These are phyloP conservation scores for Globisporangium echinulatum DNA, from an alignment of 352 stramenopile genomes.

Conservation along the genomic window DNA sequence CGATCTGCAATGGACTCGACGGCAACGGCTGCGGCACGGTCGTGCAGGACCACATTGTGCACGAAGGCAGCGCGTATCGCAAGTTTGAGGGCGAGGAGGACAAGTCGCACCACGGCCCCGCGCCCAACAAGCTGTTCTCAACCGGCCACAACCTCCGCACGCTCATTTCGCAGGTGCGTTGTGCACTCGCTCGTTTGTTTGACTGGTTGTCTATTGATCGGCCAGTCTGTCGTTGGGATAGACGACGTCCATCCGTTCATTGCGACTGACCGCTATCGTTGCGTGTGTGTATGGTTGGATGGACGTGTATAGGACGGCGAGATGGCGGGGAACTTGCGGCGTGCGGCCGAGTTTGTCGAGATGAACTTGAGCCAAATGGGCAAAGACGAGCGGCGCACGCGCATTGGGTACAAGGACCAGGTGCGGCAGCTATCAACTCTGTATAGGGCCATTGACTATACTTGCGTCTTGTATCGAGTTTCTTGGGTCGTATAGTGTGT, in stretches of 20 bases:
- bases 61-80: constrained; percentile 93
- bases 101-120: constrained; percentile 94
- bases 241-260: background rate
- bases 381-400: constrained; percentile 93
- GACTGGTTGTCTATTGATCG: too few relatives aligned
- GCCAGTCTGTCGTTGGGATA: background rate
- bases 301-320: constrained; percentile 55
- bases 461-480: background rate
- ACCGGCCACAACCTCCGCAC: constrained; percentile 94
- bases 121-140: constrained; percentile 93
- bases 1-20: constrained; percentile 82
- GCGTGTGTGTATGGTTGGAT: too few relatives aligned
- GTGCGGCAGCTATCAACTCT: constrained; percentile 27
- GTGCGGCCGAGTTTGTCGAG: constrained; percentile 90
- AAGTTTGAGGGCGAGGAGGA: constrained; percentile 98
- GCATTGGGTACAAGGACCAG: constrained; percentile 97
- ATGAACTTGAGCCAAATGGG: constrained; percentile 96
- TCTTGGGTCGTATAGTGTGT: background rate
- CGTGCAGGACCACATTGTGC: constrained; percentile 93
- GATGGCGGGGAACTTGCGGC: constrained; percentile 78
- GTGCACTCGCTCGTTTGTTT: background rate
- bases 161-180: constrained; percentile 83
- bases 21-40: constrained; percentile 91
- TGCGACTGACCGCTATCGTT: background rate
- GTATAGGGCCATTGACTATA: background rate